Conservation (phyloP, 495 filamentous ascomycete genomes). For the Trichoderma orchidacearum region DNA sequence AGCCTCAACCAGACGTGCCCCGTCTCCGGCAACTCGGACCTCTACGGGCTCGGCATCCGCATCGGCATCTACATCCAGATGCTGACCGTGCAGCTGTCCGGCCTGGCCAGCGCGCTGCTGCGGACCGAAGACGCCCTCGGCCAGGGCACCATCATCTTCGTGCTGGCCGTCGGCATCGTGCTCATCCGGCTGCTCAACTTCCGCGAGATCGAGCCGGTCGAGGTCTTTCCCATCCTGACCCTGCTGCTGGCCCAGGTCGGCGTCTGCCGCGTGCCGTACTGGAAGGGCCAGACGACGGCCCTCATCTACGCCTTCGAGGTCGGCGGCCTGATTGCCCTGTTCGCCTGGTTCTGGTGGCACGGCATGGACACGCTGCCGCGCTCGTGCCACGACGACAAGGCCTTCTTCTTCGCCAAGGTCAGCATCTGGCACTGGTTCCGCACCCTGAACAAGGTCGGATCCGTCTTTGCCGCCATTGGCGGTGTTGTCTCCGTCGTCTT, state of each 20-base stretch:
- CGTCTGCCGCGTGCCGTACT: background rate
- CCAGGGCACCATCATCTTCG: conserved; percentile 1
- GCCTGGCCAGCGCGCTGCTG: conserved; percentile 6
- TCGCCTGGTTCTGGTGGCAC: conserved; percentile 10
- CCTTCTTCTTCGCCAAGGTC: conserved; percentile 12
- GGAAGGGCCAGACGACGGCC: background rate
- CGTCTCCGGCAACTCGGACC: conserved; percentile 18
- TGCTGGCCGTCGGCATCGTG: background rate
- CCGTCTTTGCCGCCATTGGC: background rate
- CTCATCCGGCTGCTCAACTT: background rate
- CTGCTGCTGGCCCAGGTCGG: background rate
- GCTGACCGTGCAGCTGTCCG: conserved; percentile 7
- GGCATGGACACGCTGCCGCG: conserved; percentile 8
- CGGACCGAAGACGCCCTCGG: conserved; percentile 3
- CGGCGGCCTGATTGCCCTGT: background rate
- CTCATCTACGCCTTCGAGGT: background rate
- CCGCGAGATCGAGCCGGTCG: background rate
- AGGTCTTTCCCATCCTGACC: background rate
- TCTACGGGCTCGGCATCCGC: conserved; percentile 27
- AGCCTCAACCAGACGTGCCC: background rate
- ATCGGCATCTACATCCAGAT: conserved; percentile 25
- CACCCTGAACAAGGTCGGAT: conserved; percentile 10
- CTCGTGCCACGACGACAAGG: conserved; percentile 7
- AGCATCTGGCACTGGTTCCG: conserved; percentile 10
- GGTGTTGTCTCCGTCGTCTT: background rate